Percentiles rank a stretch among this genome's conserved stretches.
These are phyloP conservation scores for Agarophyton chilense DNA, from an alignment of 23 red algal species.

Conservation along the genomic window DNA sequence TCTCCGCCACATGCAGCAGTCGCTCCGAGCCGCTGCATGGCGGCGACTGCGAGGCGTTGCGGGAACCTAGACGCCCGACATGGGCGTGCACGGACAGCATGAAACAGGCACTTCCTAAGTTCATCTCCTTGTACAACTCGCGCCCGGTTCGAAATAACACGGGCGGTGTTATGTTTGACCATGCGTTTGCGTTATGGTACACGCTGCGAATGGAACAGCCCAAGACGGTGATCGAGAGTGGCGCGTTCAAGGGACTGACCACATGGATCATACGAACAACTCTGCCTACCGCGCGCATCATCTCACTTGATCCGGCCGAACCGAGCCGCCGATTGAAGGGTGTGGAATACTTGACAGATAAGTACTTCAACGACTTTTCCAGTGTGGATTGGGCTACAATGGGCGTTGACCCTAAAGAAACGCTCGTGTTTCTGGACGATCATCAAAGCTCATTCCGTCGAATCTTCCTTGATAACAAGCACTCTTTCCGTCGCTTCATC, in stretches of 20 bases:
- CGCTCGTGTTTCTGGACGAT: conserved; percentile 48
- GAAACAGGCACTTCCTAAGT: neutral
- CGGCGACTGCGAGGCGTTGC: conserved; percentile 26
- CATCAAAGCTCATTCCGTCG: conserved; percentile 5
- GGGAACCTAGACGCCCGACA: conserved; percentile 2
- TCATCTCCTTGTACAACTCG: neutral
- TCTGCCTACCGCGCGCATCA: neutral
- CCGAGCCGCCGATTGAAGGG: neutral
- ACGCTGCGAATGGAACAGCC: conserved; percentile 20
- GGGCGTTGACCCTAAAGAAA: neutral
- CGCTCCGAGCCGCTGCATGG: neutral
- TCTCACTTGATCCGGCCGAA: conserved; percentile 16
- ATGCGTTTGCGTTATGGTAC: conserved; percentile 44
- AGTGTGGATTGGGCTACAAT: neutral
- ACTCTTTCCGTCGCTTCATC: conserved; percentile 17
- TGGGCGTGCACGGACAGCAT: conserved; percentile 6
- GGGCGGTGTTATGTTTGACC: conserved; percentile 39
- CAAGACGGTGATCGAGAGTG: conserved; percentile 17
- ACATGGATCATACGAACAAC: conserved; percentile 22
- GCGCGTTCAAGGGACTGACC: conserved; percentile 26
- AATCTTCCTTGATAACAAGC: conserved; percentile 16
- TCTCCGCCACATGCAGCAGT: neutral
- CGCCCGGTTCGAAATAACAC: conserved; percentile 17
- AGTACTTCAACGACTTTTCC: neutral
- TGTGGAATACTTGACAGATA: conserved; percentile 12